Conservation (phyloP, 2,329 filamentous ascomycete species). For the Apiospora phragmitis region DNA sequence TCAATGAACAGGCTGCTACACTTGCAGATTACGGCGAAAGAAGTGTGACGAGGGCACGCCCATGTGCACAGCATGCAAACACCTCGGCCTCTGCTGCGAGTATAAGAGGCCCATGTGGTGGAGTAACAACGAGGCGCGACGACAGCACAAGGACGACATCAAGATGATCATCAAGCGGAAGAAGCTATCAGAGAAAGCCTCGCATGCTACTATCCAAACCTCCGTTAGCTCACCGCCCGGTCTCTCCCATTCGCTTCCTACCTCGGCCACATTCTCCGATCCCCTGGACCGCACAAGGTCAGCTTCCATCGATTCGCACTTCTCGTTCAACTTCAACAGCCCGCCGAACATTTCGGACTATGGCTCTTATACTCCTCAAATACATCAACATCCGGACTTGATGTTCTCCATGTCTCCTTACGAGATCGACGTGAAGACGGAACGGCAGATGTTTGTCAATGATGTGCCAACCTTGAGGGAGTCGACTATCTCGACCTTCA, state of each 20-base stretch:
- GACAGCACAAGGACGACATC: slow-evolving; percentile 89
- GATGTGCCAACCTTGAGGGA: slow-evolving; percentile 83
- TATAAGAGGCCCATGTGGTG: slow-evolving; percentile 98
- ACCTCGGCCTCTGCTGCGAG: slow-evolving; percentile 84
- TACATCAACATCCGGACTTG: slow-evolving; percentile 59
- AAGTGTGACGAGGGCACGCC: slow-evolving; percentile 68
- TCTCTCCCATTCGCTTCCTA: slow-evolving; percentile 78
- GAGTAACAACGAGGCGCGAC: slow-evolving; percentile 86
- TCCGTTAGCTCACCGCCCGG: slow-evolving; percentile 70
- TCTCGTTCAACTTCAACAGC: slow-evolving; percentile 74
- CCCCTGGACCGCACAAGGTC: slow-evolving; percentile 72
- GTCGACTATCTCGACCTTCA: slow-evolving; percentile 89
- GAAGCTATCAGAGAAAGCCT: slow-evolving; percentile 86
- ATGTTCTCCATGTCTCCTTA: slow-evolving; percentile 70
- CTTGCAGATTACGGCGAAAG: slow-evolving; percentile 66
- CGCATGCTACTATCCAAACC: slow-evolving; percentile 52
- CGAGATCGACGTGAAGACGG: slow-evolving; percentile 94
- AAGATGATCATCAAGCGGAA: slow-evolving; percentile 98
- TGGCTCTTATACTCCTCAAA: slow-evolving; percentile 62
- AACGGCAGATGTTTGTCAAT: slow-evolving; percentile 90
- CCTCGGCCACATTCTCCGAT: slow-evolving; percentile 78
- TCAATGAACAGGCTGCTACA: slow-evolving; percentile 59
- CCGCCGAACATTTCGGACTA: slow-evolving; percentile 53
- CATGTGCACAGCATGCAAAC: slow-evolving; percentile 65
- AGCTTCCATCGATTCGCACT: slow-evolving; percentile 78